phyloP scores from a whole-genome alignment of 208 protist species.

The Angomonas desouzai region DNA sequence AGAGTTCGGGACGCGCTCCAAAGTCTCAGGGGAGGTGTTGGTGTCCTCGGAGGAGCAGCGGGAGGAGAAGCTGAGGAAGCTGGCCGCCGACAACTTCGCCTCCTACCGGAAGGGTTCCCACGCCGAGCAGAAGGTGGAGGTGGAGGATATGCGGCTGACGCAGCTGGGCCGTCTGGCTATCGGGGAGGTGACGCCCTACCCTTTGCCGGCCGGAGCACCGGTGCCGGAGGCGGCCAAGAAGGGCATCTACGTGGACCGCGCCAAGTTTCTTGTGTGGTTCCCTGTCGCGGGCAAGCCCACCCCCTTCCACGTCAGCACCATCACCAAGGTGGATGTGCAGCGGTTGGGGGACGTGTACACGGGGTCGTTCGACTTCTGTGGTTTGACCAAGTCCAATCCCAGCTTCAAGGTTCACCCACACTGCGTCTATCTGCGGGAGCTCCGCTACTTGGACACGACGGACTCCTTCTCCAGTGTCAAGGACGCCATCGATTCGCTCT shows the following conservation, averaged over 20 bases:
- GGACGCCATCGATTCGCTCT: slow-evolving; percentile 57
- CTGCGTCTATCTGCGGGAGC: slow-evolving; percentile 86
- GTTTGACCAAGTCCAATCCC: slow-evolving; percentile 44
- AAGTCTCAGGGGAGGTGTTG: neutral
- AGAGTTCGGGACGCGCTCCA: slow-evolving; percentile 12
- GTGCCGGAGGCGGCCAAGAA: slow-evolving; percentile 23
- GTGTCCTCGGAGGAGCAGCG: slow-evolving; percentile 41
- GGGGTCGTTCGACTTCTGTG: neutral
- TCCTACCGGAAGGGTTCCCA: slow-evolving; percentile 23
- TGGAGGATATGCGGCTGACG: slow-evolving; percentile 59
- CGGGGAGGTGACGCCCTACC: slow-evolving; percentile 58
- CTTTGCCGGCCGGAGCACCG: slow-evolving; percentile 25
- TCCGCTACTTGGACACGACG: slow-evolving; percentile 56
- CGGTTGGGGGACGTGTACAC: slow-evolving; percentile 63
- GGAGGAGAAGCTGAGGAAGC: slow-evolving; percentile 56
- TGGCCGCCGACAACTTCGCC: slow-evolving; percentile 15
- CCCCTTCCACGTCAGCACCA: slow-evolving; percentile 95
- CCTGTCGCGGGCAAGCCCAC: slow-evolving; percentile 90
- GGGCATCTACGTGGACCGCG: slow-evolving; percentile 82
- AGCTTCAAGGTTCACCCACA: slow-evolving; percentile 80
- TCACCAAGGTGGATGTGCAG: slow-evolving; percentile 92
- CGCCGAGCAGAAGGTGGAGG: slow-evolving; percentile 24
- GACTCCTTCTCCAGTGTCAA: slow-evolving; percentile 63
- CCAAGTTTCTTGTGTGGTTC: slow-evolving; percentile 89
- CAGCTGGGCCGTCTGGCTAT: slow-evolving; percentile 67